Evolutionary conservation across 2,329 filamentous ascomycete genomes (phyloP), one percentile per base, ranked within the genome.

Genomic region (Stemphylium vesicarium): DNA sequence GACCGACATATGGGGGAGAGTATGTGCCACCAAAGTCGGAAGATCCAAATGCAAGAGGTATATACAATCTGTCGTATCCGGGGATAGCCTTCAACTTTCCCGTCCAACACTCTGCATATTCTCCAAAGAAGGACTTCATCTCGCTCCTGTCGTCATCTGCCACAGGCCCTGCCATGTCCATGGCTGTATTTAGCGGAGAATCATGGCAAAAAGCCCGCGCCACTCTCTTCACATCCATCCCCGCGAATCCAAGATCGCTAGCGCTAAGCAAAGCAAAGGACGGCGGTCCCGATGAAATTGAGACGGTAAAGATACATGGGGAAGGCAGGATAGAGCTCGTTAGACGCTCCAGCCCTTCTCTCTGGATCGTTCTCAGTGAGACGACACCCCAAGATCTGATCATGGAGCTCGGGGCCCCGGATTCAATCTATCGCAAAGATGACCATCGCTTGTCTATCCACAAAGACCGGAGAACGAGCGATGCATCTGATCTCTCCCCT

Each of bases 41-140:
- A 32, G 78, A 80, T 37, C 81, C 82, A 10, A 80, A 69, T 13
- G 73, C 81, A 13, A 79, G 82, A 54, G 93, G 93, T 13, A 89
- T 86, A 18, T 99, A 98, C 71, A 87, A 96, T 31, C 80, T 99
- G 31, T 98, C 94, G 1, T 99, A 97, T 76, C 93, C 94, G 0
- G 95, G 95, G 0, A 87, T 99, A 26, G 92, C 94, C 0, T 97
- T 98, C 73, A 93, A 90, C 33, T 99, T 99, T 63, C 87, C 91
- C 0, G 80, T 98, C 26, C 83, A 88, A 44, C 80, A 85, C 53
- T 87, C 89, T 0, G 85, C 87, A 18, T 97, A 92, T 81, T 91
- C 90, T 3, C 84, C 88, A 1, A 82, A 86, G 48, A 84, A 85
- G 57, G 93, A 98, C 70, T 92, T 96, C 59, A 92, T 97, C 26